Percentiles rank a stretch among this genome's conserved stretches.
Evolutionary conservation across 139 green algal genomes (phyloP).

Genomic region (Coelastrella sp.): DNA sequence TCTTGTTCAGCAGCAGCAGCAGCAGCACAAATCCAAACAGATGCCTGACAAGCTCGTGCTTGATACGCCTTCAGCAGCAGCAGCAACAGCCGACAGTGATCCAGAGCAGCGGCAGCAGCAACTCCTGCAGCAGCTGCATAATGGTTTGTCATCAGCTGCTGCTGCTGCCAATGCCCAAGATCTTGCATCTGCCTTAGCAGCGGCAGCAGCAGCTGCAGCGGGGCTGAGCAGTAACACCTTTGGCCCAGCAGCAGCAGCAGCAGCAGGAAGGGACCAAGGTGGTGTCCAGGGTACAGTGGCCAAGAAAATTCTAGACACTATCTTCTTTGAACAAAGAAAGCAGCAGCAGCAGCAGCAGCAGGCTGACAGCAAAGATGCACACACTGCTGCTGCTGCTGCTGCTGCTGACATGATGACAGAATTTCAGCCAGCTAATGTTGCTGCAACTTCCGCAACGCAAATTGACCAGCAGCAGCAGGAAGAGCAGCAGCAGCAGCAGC

Average conservation of each 20-base stretch:
- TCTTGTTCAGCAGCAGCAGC: not conserved
- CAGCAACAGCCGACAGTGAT: not conserved
- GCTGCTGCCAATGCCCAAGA: not conserved
- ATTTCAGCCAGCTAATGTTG: not conserved
- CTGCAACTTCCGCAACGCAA: not conserved
- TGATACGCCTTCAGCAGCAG: too few relatives aligned
- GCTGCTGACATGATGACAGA: too few relatives aligned
- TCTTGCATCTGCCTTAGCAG: not conserved
- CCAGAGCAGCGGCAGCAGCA: not conserved
- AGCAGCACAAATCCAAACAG: too few relatives aligned
- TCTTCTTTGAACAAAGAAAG: not conserved
- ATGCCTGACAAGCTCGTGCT: too few relatives aligned
- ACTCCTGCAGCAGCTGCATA: not conserved
- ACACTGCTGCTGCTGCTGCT: not conserved
- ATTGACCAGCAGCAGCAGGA: not conserved
- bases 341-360: not conserved
- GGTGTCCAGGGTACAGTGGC: not conserved
- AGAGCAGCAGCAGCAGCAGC: slow-evolving; percentile 35
- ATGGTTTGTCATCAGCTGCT: not conserved
- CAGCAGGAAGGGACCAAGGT: not conserved
- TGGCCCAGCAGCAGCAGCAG: not conserved
- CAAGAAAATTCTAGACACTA: not conserved
- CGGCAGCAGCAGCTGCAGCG: not conserved
- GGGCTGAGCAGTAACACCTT: not conserved
- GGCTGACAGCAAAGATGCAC: not conserved